phyloP scores from a whole-genome alignment of 352 stramenopile genomes.

The Pythium chondricola region DNA sequence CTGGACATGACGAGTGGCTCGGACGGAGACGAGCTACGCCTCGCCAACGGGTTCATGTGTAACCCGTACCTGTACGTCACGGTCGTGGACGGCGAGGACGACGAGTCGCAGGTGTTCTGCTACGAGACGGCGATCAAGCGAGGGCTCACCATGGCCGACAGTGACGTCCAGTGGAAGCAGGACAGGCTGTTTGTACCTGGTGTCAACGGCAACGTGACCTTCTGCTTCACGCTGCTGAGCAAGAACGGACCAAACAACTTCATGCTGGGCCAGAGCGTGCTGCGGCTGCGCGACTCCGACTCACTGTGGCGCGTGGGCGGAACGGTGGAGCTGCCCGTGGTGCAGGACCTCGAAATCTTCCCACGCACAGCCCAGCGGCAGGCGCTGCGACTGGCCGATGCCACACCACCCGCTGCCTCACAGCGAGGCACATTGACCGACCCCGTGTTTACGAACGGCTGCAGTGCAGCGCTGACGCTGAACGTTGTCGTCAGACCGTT shows the following conservation, averaged over 20 bases:
- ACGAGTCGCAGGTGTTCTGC: constrained; percentile 61
- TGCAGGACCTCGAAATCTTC: constrained; percentile 44
- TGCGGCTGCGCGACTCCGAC: constrained; percentile 43
- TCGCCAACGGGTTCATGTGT: constrained; percentile 66
- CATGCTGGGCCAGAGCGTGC: constrained; percentile 52
- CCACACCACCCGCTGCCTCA: background rate
- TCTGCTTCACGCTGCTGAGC: constrained; percentile 67
- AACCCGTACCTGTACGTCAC: constrained; percentile 72
- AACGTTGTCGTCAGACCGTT: constrained; percentile 41
- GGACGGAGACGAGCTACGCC: constrained; percentile 35
- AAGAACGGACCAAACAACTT: constrained; percentile 79
- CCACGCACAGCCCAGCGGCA: constrained; percentile 57
- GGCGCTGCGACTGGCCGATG: constrained; percentile 30
- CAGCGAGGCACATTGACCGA: background rate
- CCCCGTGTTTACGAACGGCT: constrained; percentile 14
- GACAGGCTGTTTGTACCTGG: constrained; percentile 63
- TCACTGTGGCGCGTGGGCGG: constrained; percentile 36
- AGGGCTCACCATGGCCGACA: constrained; percentile 7
- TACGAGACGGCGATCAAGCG: constrained; percentile 49
- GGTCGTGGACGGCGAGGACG: constrained; percentile 56
- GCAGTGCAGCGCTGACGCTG: constrained; percentile 20
- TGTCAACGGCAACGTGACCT: constrained; percentile 55
- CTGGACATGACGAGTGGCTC: background rate
- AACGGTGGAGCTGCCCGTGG: constrained; percentile 31
- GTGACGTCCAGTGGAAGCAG: constrained; percentile 37